Conservation (phyloP, 164 flowering plant species). For the Berberis thunbergii region DNA sequence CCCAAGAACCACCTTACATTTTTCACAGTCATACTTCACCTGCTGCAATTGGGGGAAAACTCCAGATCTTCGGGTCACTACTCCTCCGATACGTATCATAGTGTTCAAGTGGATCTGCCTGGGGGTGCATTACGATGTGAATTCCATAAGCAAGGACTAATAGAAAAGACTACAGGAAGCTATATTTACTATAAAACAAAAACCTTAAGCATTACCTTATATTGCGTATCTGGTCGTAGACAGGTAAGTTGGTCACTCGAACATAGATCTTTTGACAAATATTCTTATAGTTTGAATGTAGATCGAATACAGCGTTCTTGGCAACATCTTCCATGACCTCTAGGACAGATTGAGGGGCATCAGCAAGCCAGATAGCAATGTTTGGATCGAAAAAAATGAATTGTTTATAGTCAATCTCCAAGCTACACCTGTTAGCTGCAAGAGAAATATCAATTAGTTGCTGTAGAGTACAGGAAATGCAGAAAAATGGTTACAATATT, state of each 20-base stretch:
- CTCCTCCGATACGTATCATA: slow-evolving; percentile 98
- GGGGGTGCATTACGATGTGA: slow-evolving; percentile 7
- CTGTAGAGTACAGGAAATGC: neutral
- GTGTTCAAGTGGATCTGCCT: slow-evolving; percentile 98
- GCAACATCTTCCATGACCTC: slow-evolving; percentile 99
- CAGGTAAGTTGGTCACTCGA: slow-evolving; percentile 80
- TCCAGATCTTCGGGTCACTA: slow-evolving; percentile 91
- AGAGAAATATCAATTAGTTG: slow-evolving; percentile 6
- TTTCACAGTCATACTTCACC: slow-evolving; percentile 89
- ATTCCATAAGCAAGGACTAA: neutral
- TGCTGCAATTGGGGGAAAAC: slow-evolving; percentile 97
- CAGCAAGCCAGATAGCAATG: slow-evolving; percentile 99
- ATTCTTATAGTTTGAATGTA: slow-evolving; percentile 79
- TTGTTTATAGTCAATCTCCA: slow-evolving; percentile 95
- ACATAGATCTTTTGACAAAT: slow-evolving; percentile 87
- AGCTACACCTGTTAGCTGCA: slow-evolving; percentile 92
- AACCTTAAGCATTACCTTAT: slow-evolving; percentile 44
- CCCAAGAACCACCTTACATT: slow-evolving; percentile 60
- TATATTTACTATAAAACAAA: neutral
- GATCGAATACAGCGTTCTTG: slow-evolving; percentile 63
- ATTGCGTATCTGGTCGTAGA: slow-evolving; percentile 94
- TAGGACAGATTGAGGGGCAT: slow-evolving; percentile 93
- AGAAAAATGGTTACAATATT: neutral
- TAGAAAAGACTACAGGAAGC: neutral
- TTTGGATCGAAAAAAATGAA: slow-evolving; percentile 86